Conservation (phyloP, 1,284 basidiomycete species). For the Trichosporon ovoides region DNA sequence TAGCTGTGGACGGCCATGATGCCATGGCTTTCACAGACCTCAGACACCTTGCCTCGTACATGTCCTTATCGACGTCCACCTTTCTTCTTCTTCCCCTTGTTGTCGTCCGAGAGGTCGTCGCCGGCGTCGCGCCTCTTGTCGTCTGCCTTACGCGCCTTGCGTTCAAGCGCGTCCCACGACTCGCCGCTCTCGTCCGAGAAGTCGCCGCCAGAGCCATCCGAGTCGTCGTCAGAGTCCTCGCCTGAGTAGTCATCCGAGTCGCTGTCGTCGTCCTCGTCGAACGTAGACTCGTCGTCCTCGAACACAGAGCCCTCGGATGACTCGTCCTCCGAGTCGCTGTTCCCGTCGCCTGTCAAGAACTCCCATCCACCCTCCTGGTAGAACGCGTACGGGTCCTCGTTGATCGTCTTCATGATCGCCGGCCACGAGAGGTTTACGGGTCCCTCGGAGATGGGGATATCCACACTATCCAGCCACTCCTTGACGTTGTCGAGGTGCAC, state of each 20-base stretch:
- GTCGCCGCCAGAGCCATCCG: slow-evolving; percentile 52
- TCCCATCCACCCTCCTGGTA: slow-evolving; percentile 94
- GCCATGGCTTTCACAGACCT: neutral
- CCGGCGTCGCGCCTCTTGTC: slow-evolving; percentile 31
- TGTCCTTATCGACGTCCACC: slow-evolving; percentile 13
- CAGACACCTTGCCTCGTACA: neutral
- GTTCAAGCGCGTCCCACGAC: slow-evolving; percentile 92
- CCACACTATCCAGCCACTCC: slow-evolving; percentile 96
- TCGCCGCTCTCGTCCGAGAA: slow-evolving; percentile 58
- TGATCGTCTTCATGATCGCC: slow-evolving; percentile 95
- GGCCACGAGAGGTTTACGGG: slow-evolving; percentile 98
- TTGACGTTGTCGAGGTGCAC: slow-evolving; percentile 89
- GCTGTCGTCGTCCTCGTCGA: slow-evolving; percentile 47
- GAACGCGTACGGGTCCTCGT: slow-evolving; percentile 92
- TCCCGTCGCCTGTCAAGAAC: slow-evolving; percentile 71
- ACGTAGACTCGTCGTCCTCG: slow-evolving; percentile 49
- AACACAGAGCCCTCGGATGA: slow-evolving; percentile 76
- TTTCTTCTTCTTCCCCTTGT: slow-evolving; percentile 37
- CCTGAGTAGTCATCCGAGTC: slow-evolving; percentile 50
- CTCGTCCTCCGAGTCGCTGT: slow-evolving; percentile 61
- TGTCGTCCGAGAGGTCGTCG: slow-evolving; percentile 38
- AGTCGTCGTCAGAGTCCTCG: slow-evolving; percentile 53
- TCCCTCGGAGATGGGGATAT: slow-evolving; percentile 92
- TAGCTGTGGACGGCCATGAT: neutral
- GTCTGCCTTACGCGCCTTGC: slow-evolving; percentile 62